These are phyloP conservation scores for Cladosporium austrohemisphaericum DNA, from an alignment of 2,329 filamentous ascomycete species.

Conservation along the genomic window DNA sequence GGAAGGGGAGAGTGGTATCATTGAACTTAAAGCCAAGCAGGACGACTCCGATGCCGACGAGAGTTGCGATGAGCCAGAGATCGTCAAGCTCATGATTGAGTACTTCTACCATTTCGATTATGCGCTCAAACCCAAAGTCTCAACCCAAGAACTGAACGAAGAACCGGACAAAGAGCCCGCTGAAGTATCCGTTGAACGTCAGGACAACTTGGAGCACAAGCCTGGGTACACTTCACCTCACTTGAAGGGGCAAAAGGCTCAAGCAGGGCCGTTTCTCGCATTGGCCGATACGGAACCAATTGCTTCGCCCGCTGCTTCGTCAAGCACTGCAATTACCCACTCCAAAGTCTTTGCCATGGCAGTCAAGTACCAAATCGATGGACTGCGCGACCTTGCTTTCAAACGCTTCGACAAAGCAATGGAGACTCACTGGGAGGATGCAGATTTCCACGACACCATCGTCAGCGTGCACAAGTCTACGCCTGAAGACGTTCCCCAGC, in stretches of 20 bases:
- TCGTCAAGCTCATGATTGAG: slow-evolving; percentile 26
- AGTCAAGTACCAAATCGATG: slow-evolving; percentile 40
- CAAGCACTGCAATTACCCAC: no score
- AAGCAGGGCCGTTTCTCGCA: no score
- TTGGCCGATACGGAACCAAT: background rate
- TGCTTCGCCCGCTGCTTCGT: slow-evolving; percentile 19
- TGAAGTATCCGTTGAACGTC: no score
- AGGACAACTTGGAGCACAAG: slow-evolving; percentile 39
- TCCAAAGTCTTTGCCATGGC: slow-evolving; percentile 45
- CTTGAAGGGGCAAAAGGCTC: slow-evolving; percentile 42
- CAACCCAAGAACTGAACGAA: no score
- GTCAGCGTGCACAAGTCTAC: slow-evolving; percentile 41
- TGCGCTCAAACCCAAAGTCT: no score
- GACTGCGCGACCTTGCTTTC: slow-evolving; percentile 37
- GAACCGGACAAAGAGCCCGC: no score
- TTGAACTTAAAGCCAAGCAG: slow-evolving; percentile 11
- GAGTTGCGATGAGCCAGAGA: slow-evolving; percentile 24
- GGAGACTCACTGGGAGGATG: slow-evolving; percentile 29
- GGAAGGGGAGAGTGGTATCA: slow-evolving; percentile 19
- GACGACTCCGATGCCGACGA: slow-evolving; percentile 17
- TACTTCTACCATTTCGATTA: slow-evolving; percentile 30
- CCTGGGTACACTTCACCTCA: slow-evolving; percentile 38
- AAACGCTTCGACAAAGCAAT: slow-evolving; percentile 39
- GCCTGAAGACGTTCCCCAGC: slow-evolving; percentile 38
- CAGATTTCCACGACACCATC: slow-evolving; percentile 38